Base-by-base conservation (phyloP, 495 filamentous ascomycete genomes). In the Emericellopsis terricola region DNA sequence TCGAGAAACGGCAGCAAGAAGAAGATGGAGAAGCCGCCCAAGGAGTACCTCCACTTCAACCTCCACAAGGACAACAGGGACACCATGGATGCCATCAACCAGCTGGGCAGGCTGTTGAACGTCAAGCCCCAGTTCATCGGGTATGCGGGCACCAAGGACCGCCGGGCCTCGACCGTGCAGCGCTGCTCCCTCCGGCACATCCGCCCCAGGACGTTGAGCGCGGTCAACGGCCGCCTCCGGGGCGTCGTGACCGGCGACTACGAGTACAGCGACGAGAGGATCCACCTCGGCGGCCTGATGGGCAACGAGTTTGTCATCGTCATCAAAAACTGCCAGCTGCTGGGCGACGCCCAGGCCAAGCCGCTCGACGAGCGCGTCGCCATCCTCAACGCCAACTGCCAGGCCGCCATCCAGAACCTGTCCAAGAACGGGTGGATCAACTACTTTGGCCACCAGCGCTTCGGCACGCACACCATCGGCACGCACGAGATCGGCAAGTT, bases 31-130 rank as follows among this genome's bases (percentile, higher is more conserved):
- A 41, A 51, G 37, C 63, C 73, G 8, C 79, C 77, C 13, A 84
- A 80, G 1, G 71, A 78, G 7, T 86, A 82, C 47, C 65, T 94
- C 6, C 89, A 97, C 51, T 91, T 96, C 48, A 81, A 82, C 0
- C 68, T 97, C 26, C 89, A 86, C 63, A 97, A 97, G 57, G 89
- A 96, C 55, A 97, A 97, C 53, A 84, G 84, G 44, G 91, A 97
- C 46, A 97, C 91, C 2, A 93, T 94, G 83, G 87, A 97, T 41
- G 76, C 80, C 0, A 62, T 91, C 18, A 71, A 67, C 6, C 77
- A 73, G 38, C 57, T 96, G 6, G 71, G 73, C 0, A 70, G 73
- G 29, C 60, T 70, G 13, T 46, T 92, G 20, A 74, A 75, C 41
- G 60, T 79, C 44, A 73, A 73, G 32, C 55, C 72, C 2, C 74